These are phyloP conservation scores for Penicillium sp. DNA, from an alignment of 2,329 filamentous ascomycete genomes.

Conservation along the genomic window DNA sequence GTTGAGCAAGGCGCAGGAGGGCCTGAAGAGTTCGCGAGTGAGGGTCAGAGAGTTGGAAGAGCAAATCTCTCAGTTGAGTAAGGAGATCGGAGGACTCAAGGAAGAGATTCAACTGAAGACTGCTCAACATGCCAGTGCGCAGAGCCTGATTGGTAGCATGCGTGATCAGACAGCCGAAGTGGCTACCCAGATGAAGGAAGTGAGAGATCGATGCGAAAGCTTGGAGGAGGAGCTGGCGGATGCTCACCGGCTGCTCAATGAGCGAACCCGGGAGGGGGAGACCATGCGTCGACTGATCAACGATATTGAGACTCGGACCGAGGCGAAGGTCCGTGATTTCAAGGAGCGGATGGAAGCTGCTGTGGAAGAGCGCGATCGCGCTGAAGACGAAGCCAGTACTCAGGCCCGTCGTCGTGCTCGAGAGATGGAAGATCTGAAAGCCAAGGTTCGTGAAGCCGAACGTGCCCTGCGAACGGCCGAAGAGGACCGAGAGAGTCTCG, in stretches of 20 bases:
- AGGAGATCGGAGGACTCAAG: slow-evolving; percentile 61
- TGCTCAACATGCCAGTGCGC: slow-evolving; percentile 77
- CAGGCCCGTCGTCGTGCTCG: slow-evolving; percentile 68
- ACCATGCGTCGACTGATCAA: slow-evolving; percentile 86
- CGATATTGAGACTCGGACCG: slow-evolving; percentile 78
- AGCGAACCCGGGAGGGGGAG: slow-evolving; percentile 85
- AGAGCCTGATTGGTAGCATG: slow-evolving; percentile 84
- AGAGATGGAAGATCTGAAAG: slow-evolving; percentile 80
- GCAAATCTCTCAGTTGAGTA: slow-evolving; percentile 60
- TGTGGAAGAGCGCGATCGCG: slow-evolving; percentile 86
- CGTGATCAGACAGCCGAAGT: slow-evolving; percentile 86
- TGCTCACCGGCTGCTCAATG: slow-evolving; percentile 75
- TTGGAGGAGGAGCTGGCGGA: slow-evolving; percentile 90
- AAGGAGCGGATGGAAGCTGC: slow-evolving; percentile 80
- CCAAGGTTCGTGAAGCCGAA: slow-evolving; percentile 74
- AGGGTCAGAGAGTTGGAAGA: slow-evolving; percentile 69
- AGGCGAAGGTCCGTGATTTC: slow-evolving; percentile 80
- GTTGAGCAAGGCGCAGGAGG: slow-evolving; percentile 65
- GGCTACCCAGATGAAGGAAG: slow-evolving; percentile 84
- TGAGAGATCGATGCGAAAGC: slow-evolving; percentile 71
- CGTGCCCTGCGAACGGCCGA: slow-evolving; percentile 63
- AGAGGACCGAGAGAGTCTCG: slow-evolving; percentile 72
- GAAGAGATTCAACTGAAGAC: slow-evolving; percentile 81
- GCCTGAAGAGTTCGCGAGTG: slow-evolving; percentile 52
- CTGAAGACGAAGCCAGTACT: slow-evolving; percentile 82